Base-by-base conservation (phyloP, 768 basidiomycete genomes). In the Trametes meyenii region DNA sequence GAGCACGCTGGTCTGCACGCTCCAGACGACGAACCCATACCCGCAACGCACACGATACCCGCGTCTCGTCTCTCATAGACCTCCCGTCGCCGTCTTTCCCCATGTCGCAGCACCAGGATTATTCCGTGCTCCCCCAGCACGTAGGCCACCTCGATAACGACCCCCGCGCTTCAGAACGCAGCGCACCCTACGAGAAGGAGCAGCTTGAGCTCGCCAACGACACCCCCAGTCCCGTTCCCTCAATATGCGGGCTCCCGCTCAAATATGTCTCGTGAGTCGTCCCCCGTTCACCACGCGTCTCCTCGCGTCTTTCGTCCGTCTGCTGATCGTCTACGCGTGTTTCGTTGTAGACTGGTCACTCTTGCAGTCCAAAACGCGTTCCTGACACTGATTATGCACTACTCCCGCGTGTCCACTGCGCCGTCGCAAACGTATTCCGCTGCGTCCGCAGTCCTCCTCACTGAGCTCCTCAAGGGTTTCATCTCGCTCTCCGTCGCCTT, bases 311-410 rank as follows among this genome's bases (percentile, higher is more conserved):
- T 46, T 24, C 39, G 24, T 42, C 29, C 50, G 16, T 26, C 36
- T 36, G 3, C 50, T 59, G 13, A 60, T 57, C 54, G 7, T 36
- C 50, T 39, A 17, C 42, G 26, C 45, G 7, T 33, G 29, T 39
- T 14, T 23, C 1, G 35, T 44, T 42, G n/a, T 70, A 92, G 90
- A 53, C 81, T 92, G 58, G 80, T 91, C 61, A 90, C 88, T n/a
- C 82, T 95, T 72, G 93, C 93, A 51, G 83, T 94, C 52, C 96
- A 98, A 78, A 98, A 98, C 77, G 94, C 94, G 21, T 78, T 86
- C 58, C 73, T 98, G 58, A 91, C 94, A 36, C 85, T 98, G 73
- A 89, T 98, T 73, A 96, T 98, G 92, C 95, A 97, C 78, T 92
- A 96, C 75, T 97, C 96, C 40, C 87, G 95, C 65, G 88, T 92